Evolutionary conservation across 192 early-diverging fungal genomes (phyloP).

Genomic region (Podila minutissima): DNA sequence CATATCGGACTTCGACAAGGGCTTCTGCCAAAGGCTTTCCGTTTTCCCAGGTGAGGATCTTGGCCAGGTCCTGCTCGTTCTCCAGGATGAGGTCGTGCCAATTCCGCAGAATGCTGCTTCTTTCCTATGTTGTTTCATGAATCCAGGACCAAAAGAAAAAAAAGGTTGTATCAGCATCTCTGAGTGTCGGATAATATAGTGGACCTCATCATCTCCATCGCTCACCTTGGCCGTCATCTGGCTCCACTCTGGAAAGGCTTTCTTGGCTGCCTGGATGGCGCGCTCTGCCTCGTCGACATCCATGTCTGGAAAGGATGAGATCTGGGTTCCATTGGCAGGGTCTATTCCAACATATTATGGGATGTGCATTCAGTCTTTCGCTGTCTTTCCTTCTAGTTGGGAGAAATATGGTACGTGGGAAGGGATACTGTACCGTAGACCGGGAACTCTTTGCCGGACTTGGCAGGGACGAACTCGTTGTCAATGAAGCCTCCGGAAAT

Average conservation of each 20-base stretch:
- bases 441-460: slow-evolving; percentile 56
- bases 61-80: slow-evolving; percentile 79
- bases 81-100: slow-evolving; percentile 73
- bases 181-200: too few relatives aligned
- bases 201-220: not conserved
- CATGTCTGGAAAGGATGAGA: slow-evolving; percentile 76
- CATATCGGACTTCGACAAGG: slow-evolving; percentile 53
- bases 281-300: slow-evolving; percentile 61
- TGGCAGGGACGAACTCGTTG: slow-evolving; percentile 63
- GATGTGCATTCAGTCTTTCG: not conserved
- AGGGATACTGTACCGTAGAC: slow-evolving; percentile 57
- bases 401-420: not conserved
- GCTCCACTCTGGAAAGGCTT: slow-evolving; percentile 70
- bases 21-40: slow-evolving; percentile 77
- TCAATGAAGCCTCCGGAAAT: slow-evolving; percentile 64
- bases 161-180: not conserved
- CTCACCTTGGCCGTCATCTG: slow-evolving; percentile 65
- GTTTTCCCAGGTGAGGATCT: slow-evolving; percentile 84
- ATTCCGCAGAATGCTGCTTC: slow-evolving; percentile 67
- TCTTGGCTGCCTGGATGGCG: slow-evolving; percentile 67
- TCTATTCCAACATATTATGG: slow-evolving; percentile 48
- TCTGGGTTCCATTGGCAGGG: slow-evolving; percentile 67
- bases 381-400: not conserved
- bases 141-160: not conserved
- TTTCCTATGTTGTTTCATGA: slow-evolving; percentile 38